These are phyloP conservation scores for Dactylellina sp. DNA, from an alignment of 2,329 filamentous ascomycete species.

Conservation along the genomic window DNA sequence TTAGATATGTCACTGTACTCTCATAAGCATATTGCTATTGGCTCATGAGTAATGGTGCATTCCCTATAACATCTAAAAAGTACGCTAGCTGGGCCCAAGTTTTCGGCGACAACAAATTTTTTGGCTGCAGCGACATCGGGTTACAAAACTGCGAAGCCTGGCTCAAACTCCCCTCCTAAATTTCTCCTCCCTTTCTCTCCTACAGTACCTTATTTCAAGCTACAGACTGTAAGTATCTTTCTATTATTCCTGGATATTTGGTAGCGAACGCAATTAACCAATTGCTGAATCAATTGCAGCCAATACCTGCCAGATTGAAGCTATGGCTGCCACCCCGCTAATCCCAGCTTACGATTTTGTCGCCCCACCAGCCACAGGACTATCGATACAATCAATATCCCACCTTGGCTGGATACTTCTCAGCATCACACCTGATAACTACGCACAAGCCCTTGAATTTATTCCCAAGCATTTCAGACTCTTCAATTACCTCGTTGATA, in stretches of 20 bases:
- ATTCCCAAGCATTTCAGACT: constrained; percentile 70
- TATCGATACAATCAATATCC: constrained; percentile 69
- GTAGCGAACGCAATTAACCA: constrained; percentile 20
- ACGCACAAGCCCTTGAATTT: constrained; percentile 68
- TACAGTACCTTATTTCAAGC: neutral
- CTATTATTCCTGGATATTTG: neutral
- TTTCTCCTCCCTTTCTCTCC: constrained; percentile 10
- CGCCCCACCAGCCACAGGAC: constrained; percentile 66
- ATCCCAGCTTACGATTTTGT: constrained; percentile 67
- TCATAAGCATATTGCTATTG: constrained; percentile 9
- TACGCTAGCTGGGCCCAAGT: constrained; percentile 19
- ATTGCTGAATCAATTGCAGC: constrained; percentile 2
- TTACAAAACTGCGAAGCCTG: constrained; percentile 34
- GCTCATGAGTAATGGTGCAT: constrained; percentile 23
- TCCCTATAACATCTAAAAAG: constrained; percentile 19
- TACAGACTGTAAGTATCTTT: constrained; percentile 11
- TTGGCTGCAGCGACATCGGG: constrained; percentile 54
- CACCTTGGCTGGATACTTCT: constrained; percentile 72
- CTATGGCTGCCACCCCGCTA: constrained; percentile 64
- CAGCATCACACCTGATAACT: constrained; percentile 66
- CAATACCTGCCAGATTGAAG: constrained; percentile 20
- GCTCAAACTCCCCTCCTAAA: constrained; percentile 21
- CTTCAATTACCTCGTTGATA: constrained; percentile 79
- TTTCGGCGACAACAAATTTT: constrained; percentile 55
- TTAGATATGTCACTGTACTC: too few relatives aligned